Evolutionary conservation across 179 eudicot genomes (phyloP).

Genomic region (Vitellaria paradoxa): DNA sequence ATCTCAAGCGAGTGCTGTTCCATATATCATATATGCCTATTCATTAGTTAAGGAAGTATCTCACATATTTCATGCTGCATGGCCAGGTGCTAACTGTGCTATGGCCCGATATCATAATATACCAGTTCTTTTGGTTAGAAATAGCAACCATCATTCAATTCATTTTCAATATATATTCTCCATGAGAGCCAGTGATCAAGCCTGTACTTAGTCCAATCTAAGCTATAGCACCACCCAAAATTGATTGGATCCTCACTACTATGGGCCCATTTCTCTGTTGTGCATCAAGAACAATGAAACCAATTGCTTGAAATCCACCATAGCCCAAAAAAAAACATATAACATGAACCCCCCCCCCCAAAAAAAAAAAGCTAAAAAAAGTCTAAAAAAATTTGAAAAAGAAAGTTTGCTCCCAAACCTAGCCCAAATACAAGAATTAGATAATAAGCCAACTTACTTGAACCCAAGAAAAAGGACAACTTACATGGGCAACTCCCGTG

Average conservation of each 20-base stretch:
- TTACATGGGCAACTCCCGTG: constrained; percentile 90
- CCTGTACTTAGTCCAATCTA: background rate
- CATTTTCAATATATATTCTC: too few species aligned
- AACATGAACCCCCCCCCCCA: too few species aligned
- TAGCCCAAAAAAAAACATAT: too few species aligned
- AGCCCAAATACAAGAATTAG: background rate
- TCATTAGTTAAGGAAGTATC: background rate
- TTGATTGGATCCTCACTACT: background rate
- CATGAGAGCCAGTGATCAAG: background rate
- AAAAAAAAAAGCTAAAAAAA: too few species aligned
- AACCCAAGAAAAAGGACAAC: constrained; percentile 15
- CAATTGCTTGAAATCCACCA: background rate
- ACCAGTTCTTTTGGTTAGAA: too few species aligned
- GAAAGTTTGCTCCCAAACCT: too few species aligned
- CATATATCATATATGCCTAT: too few species aligned
- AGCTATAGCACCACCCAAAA: background rate
- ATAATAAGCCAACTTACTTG: background rate
- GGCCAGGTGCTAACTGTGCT: background rate
- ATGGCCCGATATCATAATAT: background rate
- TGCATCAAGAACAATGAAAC: background rate
- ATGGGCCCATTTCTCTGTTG: background rate
- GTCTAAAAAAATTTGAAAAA: too few species aligned
- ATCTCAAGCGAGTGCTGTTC: too few species aligned
- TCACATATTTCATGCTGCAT: background rate
- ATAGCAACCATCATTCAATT: too few species aligned